phyloP scores from a whole-genome alignment of 768 basidiomycete species.

The Crassisporium funariophilum region DNA sequence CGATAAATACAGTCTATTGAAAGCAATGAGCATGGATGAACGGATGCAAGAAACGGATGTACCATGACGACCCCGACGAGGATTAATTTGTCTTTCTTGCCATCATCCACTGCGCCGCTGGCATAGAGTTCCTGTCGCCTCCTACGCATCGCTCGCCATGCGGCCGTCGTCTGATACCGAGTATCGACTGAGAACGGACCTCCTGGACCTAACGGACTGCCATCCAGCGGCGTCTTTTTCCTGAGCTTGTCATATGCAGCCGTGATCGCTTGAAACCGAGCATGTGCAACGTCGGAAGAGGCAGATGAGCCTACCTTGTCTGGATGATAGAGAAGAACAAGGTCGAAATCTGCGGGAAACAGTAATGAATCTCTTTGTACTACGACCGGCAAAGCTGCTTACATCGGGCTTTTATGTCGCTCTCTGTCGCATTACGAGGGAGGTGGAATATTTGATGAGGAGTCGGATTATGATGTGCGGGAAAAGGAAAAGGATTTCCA shows the following conservation, averaged over 20 bases:
- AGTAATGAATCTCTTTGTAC: background rate
- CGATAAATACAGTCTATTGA: slow-evolving; percentile 24
- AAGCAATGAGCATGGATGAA: background rate
- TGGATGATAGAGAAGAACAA: slow-evolving; percentile 79
- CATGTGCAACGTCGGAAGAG: slow-evolving; percentile 54
- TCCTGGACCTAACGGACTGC: slow-evolving; percentile 12
- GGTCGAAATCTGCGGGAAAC: slow-evolving; percentile 65
- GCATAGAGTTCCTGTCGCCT: slow-evolving; percentile 49
- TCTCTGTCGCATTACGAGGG: slow-evolving; percentile 49
- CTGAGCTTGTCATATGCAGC: slow-evolving; percentile 67
- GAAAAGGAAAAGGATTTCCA: slow-evolving; percentile 49
- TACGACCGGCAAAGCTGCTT: slow-evolving; percentile 13
- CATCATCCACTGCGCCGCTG: slow-evolving; percentile 55
- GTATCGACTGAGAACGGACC: slow-evolving; percentile 17
- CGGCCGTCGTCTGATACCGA: slow-evolving; percentile 36
- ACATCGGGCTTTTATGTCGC: slow-evolving; percentile 63
- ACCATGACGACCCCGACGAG: slow-evolving; percentile 58
- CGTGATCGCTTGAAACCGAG: slow-evolving; percentile 69
- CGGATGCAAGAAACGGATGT: slow-evolving; percentile 19
- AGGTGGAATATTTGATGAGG: slow-evolving; percentile 69
- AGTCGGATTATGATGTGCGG: slow-evolving; percentile 49
- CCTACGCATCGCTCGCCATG: slow-evolving; percentile 46
- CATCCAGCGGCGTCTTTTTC: slow-evolving; percentile 39
- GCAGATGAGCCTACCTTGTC: slow-evolving; percentile 52
- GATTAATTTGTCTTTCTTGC: slow-evolving; percentile 68